Evolutionary conservation across 2,329 filamentous ascomycete genomes (phyloP).

Genomic region (Penicillium sclerotigenum): DNA sequence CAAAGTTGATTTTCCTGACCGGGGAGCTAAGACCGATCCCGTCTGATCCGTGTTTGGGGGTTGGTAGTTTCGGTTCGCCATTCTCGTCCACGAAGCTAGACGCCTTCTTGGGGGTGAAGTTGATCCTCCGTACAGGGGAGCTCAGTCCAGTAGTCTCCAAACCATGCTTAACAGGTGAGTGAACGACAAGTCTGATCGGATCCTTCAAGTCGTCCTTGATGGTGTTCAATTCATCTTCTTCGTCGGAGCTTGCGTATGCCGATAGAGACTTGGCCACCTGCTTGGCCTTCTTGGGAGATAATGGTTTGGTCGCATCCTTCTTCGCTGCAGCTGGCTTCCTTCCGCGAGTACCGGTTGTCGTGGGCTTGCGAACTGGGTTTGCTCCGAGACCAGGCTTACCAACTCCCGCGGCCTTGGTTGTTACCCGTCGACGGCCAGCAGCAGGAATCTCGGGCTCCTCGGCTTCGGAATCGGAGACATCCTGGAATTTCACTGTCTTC

Average conservation of each 20-base stretch:
- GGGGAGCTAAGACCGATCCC: constrained; percentile 30
- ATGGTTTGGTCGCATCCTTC: constrained; percentile 33
- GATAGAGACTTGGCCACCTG: constrained; percentile 44
- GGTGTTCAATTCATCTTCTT: constrained; percentile 42
- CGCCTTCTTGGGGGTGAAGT: constrained; percentile 29
- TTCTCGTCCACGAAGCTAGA: constrained; percentile 33
- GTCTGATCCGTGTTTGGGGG: constrained; percentile 24
- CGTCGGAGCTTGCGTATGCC: constrained; percentile 38
- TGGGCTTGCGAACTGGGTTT: constrained; percentile 46
- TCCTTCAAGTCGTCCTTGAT: constrained; percentile 33
- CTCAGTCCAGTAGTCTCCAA: constrained; percentile 30
- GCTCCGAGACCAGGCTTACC: constrained; percentile 41
- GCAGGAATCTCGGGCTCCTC: constrained; percentile 34
- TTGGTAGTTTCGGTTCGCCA: constrained; percentile 29
- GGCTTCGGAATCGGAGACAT: constrained; percentile 41
- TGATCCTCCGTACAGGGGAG: constrained; percentile 35
- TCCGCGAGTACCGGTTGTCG: constrained; percentile 28
- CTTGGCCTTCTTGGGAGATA: constrained; percentile 50
- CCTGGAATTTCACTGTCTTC: constrained; percentile 50
- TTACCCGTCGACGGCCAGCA: constrained; percentile 24
- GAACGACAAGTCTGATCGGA: constrained; percentile 29
- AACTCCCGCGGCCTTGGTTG: constrained; percentile 20
- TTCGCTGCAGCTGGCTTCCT: constrained; percentile 35
- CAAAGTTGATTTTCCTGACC: constrained; percentile 40
- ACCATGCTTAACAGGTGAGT: constrained; percentile 34